A percentile compares a stretch with the other conserved stretches of the same genome.
phyloP scores from a whole-genome alignment of 345 rosid genomes.

The Eucalyptus caleyi region DNA sequence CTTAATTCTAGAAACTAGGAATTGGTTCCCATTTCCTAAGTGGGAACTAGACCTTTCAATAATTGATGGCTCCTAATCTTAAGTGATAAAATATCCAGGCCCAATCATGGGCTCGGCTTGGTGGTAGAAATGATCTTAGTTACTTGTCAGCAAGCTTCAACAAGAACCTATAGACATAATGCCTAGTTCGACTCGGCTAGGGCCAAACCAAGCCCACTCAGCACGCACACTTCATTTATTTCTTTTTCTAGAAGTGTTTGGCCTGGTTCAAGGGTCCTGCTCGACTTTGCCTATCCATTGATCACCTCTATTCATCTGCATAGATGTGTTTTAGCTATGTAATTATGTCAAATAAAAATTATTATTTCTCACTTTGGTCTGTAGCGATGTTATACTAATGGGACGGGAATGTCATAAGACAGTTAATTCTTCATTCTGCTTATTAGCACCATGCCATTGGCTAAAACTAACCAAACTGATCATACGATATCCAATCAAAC shows the following conservation, averaged over 20 bases:
- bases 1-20: no score
- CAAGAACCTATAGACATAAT: neutral
- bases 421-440: neutral
- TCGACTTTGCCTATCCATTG: neutral
- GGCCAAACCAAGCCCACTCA: neutral
- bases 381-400: neutral
- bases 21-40: no score
- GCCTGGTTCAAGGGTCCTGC: neutral
- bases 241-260: neutral
- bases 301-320: neutral
- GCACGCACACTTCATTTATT: neutral
- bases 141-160: neutral
- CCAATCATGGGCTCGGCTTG: neutral
- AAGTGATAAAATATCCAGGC: neutral
- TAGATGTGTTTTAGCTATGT: neutral
- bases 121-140: neutral
- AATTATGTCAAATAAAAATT: neutral
- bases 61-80: no score
- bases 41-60: no score
- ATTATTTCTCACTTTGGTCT: neutral
- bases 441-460: neutral
- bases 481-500: neutral
- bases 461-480: neutral
- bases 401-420: neutral
- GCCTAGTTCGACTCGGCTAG: neutral